phyloP scores from a whole-genome alignment of 78 protist genomes.

The Ministeria vibrans region DNA sequence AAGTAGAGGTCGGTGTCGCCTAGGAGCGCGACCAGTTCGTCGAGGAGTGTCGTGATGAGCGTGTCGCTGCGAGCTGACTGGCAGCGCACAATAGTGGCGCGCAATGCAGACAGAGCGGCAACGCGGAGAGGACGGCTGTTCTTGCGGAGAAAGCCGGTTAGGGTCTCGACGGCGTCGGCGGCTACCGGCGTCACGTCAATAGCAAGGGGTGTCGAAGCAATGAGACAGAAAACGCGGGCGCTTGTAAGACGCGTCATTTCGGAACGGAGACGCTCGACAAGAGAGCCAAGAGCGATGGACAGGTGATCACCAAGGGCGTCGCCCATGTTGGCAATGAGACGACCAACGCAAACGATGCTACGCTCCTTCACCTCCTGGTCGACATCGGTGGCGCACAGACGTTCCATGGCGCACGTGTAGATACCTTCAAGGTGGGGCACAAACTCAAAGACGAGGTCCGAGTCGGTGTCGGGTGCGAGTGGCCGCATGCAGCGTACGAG shows the following conservation, averaged over 20 bases:
- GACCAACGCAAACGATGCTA: slow-evolving; percentile 65
- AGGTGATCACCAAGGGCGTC: slow-evolving; percentile 14
- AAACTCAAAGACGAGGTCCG: background rate
- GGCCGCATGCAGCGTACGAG: background rate
- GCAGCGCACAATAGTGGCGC: background rate
- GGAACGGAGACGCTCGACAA: slow-evolving; percentile 73
- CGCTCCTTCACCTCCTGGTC: slow-evolving; percentile 92
- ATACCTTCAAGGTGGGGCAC: slow-evolving; percentile 10
- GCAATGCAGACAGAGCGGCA: slow-evolving; percentile 18
- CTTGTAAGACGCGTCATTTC: slow-evolving; percentile 79
- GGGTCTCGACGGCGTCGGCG: background rate
- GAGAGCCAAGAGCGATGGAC: background rate
- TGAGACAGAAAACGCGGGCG: slow-evolving; percentile 29
- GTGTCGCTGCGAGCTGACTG: slow-evolving; percentile 17
- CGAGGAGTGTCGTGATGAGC: background rate
- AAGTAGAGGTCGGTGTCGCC: slow-evolving; percentile 42
- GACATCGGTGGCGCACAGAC: slow-evolving; percentile 69
- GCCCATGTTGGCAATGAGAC: slow-evolving; percentile 55
- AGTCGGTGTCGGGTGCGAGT: background rate
- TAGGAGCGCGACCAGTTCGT: slow-evolving; percentile 8
- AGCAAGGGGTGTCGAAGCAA: background rate
- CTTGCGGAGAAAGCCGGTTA: slow-evolving; percentile 42
- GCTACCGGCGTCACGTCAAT: background rate
- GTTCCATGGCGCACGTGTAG: slow-evolving; percentile 33
- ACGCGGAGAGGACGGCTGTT: slow-evolving; percentile 17